Evolutionary conservation across 352 stramenopile genomes (phyloP), one percentile per base, ranked within the genome.

Genomic region (Phytophthora aleatoria): DNA sequence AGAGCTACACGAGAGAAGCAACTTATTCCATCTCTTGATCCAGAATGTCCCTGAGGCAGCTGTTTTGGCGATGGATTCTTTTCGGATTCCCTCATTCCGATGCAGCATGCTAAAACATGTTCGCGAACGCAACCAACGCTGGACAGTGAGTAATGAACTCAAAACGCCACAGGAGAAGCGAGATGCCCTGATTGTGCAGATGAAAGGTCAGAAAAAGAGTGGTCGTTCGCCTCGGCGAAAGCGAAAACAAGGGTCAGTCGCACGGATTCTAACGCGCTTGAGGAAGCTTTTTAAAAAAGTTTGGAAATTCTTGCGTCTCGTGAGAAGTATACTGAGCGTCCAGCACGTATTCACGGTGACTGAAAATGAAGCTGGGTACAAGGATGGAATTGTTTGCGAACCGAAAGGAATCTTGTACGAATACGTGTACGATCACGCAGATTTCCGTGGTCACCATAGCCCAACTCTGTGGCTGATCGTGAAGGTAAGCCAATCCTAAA

Each of bases 331-430:
- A 12, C 39, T 93, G 24, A 93, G 84, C 52, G 79, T 93, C 13
- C 76, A 90, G 43, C 85, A 86, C 44, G 79, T 87, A 9, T 92
- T 92, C 56, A 74, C 72, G 1, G 68, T 71, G 1, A 57, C 59
- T 3, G 73, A 89, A 45, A 49, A 58, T 8, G 64, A 82, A 53
- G 60, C 54, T n/a, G 55, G 61, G 5, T 53, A 78, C 36, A 85
- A 80, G 30, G 68, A 85, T 36, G 77, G 58, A 53, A 90, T 93
- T 50, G 86, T 93, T 12, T 87, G 83, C 35, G 85, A 94, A 24
- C 82, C 85, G 0, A 94, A 91, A 57, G 85, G 83, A 12, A 90
- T 94, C 44, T 53, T 94, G 39, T 92, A 91, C 63, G 85, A 94
- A 62, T 94, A 92, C 48, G 58, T 85, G n/a, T 94, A 92, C 54